These are phyloP conservation scores for Phytophthora macrochlamydospora DNA, from an alignment of 352 stramenopile species.

Conservation along the genomic window DNA sequence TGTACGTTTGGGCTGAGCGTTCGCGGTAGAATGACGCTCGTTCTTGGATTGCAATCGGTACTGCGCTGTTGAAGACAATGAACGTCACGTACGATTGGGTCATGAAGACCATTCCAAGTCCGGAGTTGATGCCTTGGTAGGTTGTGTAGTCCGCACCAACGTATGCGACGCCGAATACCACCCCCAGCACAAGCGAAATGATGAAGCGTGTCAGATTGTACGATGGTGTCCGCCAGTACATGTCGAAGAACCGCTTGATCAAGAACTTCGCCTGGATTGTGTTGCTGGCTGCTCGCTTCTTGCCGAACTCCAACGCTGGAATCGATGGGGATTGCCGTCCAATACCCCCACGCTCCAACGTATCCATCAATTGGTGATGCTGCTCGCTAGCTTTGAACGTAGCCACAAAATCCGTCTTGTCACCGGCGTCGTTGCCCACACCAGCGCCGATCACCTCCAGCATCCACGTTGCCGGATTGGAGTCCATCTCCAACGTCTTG, in stretches of 20 bases:
- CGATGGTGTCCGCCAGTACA: conserved; percentile 78
- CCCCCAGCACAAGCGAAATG: conserved; percentile 14
- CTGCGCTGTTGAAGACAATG: conserved; percentile 48
- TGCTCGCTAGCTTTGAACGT: conserved; percentile 15
- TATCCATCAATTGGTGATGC: neutral
- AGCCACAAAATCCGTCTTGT: conserved; percentile 10
- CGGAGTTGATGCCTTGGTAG: conserved; percentile 33
- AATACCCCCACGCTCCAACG: conserved; percentile 13
- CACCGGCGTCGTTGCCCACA: conserved; percentile 33
- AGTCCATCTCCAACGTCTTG: conserved; percentile 41
- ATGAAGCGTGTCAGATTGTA: conserved; percentile 76
- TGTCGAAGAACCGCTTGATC: conserved; percentile 49
- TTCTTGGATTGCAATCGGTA: conserved; percentile 36
- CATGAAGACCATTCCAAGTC: conserved; percentile 73
- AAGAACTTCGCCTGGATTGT: conserved; percentile 36
- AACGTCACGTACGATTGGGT: conserved; percentile 68
- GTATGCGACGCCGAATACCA: conserved; percentile 20
- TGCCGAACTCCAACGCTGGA: conserved; percentile 14
- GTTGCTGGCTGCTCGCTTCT: conserved; percentile 21
- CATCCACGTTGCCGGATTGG: conserved; percentile 91
- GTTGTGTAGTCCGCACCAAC: conserved; percentile 26
- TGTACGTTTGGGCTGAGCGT: conserved; percentile 13
- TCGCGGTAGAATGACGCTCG: conserved; percentile 20
- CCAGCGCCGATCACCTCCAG: conserved; percentile 61
- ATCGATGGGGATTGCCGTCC: conserved; percentile 6